Evolutionary conservation across 2,329 filamentous ascomycete genomes (phyloP), one percentile per base, ranked within the genome.

Genomic region (Fonsecaea monophora): DNA sequence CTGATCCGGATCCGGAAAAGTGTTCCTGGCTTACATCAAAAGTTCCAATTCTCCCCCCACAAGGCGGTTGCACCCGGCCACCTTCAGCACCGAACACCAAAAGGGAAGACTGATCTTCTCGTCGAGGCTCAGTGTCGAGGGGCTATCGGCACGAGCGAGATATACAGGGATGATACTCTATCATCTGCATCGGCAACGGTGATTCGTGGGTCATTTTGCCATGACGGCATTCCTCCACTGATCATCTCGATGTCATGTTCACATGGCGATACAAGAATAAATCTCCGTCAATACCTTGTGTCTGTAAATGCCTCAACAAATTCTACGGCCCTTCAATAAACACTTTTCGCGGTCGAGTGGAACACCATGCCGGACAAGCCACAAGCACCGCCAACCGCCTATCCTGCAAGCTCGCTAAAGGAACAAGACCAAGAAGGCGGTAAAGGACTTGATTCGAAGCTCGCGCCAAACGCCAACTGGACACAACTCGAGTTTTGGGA

Each of bases 401-500:
- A 71, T 37, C 68, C 61, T 7, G 54, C 56, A 18, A 65, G 57
- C 34, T 48, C 63, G 34, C 59, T 71, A 35, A 64, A 60, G 35
- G 40, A 59, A 21, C 69, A 71, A 56, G 60, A 66, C 48, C 67
- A 69, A 66, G 65, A 63, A 62, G 64, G 61, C n/a, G 38, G 62
- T 15, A 66, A 68, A 48, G 68, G 69, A n/a, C 67, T 71, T 6
- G 69, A 71, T 59, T 54, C 60, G 12, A 65, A 66, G 40, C 54
- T 71, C 25, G 62, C 65, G n/a, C 69, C 65, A n/a, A 38, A 32
- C 10, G 69, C 69, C 30, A 70, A 71, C 53, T 70, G 68, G 69
- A 70, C 65, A 5, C 65, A 71, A 38, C 60, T 71, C 6, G 69
- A 71, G 48, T 70, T 68, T 50, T 71, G 69, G 69, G 65, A 68